Percentiles rank a stretch among this genome's conserved stretches.
phyloP scores from a whole-genome alignment of 495 filamentous ascomycete genomes.

The Chaetomidium leptoderma region DNA sequence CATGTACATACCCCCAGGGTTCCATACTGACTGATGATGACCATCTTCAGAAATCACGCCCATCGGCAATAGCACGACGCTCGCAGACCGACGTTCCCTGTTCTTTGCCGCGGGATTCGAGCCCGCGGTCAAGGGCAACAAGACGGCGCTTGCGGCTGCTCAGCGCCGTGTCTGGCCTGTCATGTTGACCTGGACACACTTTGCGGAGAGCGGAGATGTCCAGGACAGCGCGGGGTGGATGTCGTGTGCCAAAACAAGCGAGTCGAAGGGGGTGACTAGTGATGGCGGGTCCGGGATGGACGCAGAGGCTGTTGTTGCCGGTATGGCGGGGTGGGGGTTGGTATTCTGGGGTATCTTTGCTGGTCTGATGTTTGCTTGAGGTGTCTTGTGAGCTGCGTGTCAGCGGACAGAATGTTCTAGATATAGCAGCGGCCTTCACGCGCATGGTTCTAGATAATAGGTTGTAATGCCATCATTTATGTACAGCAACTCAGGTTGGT shows the following conservation, averaged over 20 bases:
- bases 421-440: no score
- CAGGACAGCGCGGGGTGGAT: constrained; percentile 21
- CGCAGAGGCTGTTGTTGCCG: not conserved
- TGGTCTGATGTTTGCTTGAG: not conserved
- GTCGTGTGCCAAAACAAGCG: constrained; percentile 16
- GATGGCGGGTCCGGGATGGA: not conserved
- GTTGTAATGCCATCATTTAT: no score
- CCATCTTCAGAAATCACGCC: not conserved
- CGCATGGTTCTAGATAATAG: no score
- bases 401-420: no score
- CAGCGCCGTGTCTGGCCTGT: constrained; percentile 21
- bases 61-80: not conserved
- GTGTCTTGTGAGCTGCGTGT: no score
- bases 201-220: constrained; percentile 9
- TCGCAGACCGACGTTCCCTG: not conserved
- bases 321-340: not conserved
- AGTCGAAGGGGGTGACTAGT: not conserved
- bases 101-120: constrained; percentile 18
- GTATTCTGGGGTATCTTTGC: no score
- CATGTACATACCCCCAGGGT: no score
- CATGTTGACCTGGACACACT: constrained; percentile 27
- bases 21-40: no score
- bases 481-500: not conserved
- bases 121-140: constrained; percentile 10
- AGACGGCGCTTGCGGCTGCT: constrained; percentile 6